Base-by-base conservation (phyloP, 2,329 filamentous ascomycete genomes). In the Fusarium temperatum region DNA sequence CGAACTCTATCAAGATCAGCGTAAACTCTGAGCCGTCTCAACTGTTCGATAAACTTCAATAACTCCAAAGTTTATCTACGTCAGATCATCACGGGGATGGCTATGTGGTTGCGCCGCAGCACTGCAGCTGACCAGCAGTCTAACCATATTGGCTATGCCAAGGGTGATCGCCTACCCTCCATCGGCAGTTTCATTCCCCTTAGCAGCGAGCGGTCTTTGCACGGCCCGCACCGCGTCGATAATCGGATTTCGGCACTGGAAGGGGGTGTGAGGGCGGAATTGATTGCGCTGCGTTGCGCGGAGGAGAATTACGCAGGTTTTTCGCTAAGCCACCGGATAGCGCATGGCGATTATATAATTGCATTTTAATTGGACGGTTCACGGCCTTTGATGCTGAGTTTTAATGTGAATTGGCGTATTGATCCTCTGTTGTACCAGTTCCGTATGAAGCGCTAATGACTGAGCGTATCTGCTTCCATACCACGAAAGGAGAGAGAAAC, bases 331-430 rank as follows among this genome's bases (percentile, higher is more conserved):
- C 8, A 10, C 20, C 3, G 35, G 24, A 28, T 5, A 7, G 4
- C 9, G 17, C 15, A 28, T 22, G 24, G 9, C 1, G n/a, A 22
- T 22, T 35, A 17, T 2, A 35, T 0, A 17, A 10, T 44, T 17
- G 9, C 0, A 17, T 42, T 42, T 15, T 1, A 0, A 18, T 10
- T 0, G 17, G 17, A 17, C 17, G 17, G 35, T 10, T 36, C 1
- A 5, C 4, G 9, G n/a, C 28, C 4, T 8, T 12, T 12, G 6
- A 9, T 15, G 14, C 26, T 22, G 3, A 0, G 13, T 8, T 17
- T 11, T 3, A 1, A 30, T 3, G 6, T 18, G 17, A 36, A 36
- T 17, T 17, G 35, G 17, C 1, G 35, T 18, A 36, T 36, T 18
- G 35, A 35, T 35, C 3, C 28, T 32, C 5, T 50, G 3, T 8